Base-by-base conservation (phyloP, 768 basidiomycete genomes). In the Agaricus subrufescens region DNA sequence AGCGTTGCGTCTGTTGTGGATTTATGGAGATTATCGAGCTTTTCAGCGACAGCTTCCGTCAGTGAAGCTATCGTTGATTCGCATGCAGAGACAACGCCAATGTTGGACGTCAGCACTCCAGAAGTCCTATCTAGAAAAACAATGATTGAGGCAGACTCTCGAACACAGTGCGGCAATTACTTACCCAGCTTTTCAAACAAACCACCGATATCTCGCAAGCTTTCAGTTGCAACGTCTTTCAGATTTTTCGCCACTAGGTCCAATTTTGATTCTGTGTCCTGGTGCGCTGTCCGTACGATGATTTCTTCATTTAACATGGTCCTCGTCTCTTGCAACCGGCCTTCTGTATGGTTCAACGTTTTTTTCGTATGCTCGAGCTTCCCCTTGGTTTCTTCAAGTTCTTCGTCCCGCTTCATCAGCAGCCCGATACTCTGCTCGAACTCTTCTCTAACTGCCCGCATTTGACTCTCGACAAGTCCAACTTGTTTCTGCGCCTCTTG, bases 371-470 rank as follows among this genome's bases (percentile, higher is more conserved):
- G 73, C 55, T 76, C 72, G 47, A 95, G 70, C 62, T 72, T 77
- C 19, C 78, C 79, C 57, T 75, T 79, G 3, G 87, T 81, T 49
- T 77, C 72, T 55, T 78, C 82, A 52, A 98, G 72, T 66, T 97
- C 92, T 6, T 83, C 81, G 50, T 95, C 89, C 30, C 84, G 79
- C 62, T 81, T 84, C 66, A 84, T 83, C 46, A 98, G 72, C 46
- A 93, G 61, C 1, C 79, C 84, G 54, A 94, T 89, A 62, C 90
- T 88, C 69, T 95, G 87, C 65, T 97, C 94, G 62, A 94, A 96
- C 71, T 98, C 94, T 55, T 94, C 93, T 52, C 87, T 79, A 15
- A 93, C 84, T 30, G 78, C 83, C 52, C 83, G 74, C 70, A 96
- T 77, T 67, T 96, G 88, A 50, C 83, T 83, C 64, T 93, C 89